Evolutionary conservation across 768 basidiomycete genomes (phyloP), one percentile per base, ranked within the genome.

Genomic region (Pleurotus salmoneostramineus): DNA sequence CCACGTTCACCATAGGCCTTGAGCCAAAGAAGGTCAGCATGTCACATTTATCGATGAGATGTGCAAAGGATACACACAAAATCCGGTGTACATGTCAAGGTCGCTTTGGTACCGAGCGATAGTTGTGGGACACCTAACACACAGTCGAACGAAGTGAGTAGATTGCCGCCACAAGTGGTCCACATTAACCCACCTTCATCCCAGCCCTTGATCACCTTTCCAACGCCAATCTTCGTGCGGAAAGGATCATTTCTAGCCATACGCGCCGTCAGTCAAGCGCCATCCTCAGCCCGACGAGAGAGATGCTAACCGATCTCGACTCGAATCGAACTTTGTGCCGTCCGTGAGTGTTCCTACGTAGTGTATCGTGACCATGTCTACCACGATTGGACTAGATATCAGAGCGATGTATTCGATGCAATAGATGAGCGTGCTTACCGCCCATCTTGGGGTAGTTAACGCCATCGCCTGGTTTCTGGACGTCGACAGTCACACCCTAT

Each of bases 121-220:
- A 94, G 74, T 72, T 91, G 77, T 4, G 80, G 83, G 14, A 95
- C 90, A 50, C 85, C 90, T 92, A 64, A 56, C 64, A 58, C 57
- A 52, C 55, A 59, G 57, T 57, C 50, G 62, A 52, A n/a, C n/a
- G n/a, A 31, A 43, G 14, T 15, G 8, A 36, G 49, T 5, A 3
- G 17, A 15, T 27, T 27, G 21, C 21, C 21, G 21, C 21, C 21
- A 27, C 3, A 27, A 27, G 49, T 32, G n/a, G 45, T 43, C 33
- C 15, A 3, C 21, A 54, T 6, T 31, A 35, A 71, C 80, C 63
- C 62, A 87, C 93, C 92, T 69, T 93, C 89, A 65, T 93, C 92
- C 93, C 91, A 94, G 34, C 92, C 90, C 66, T 79, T 87, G 74
- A 95, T 93, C 48, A 95, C 92, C 66, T 85, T 84, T 8, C 89